Conservation (phyloP, 495 filamentous ascomycete genomes). For the Penicillium goetzii region DNA sequence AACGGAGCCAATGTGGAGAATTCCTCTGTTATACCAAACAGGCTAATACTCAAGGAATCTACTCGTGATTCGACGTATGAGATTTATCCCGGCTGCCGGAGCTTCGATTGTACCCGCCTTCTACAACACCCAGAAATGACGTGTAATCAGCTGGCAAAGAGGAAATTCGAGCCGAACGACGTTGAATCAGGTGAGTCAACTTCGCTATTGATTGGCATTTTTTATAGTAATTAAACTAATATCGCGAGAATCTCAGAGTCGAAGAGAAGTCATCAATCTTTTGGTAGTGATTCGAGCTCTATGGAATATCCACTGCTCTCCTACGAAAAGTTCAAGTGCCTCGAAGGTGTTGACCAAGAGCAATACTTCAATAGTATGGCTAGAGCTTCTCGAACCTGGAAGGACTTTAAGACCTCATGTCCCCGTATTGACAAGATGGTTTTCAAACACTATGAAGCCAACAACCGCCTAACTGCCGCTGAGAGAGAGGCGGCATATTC, state of each 20-base stretch:
- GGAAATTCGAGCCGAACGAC: no score
- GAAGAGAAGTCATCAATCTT: neutral
- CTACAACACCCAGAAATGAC: no score
- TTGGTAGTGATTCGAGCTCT: neutral
- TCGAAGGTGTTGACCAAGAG: neutral
- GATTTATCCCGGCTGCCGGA: no score
- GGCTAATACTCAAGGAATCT: neutral
- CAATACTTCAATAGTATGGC: constrained; percentile 10
- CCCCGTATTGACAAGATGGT: constrained; percentile 11
- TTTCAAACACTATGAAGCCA: constrained; percentile 12
- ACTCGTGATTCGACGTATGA: neutral
- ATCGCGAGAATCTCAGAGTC: no score
- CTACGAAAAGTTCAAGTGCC: constrained; percentile 8
- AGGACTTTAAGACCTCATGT: constrained; percentile 8
- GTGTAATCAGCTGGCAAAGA: no score
- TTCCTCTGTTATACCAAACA: neutral
- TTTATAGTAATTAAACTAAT: no score
- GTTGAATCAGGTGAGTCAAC: no score
- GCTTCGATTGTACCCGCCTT: no score
- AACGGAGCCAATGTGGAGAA: no score
- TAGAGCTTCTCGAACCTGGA: constrained; percentile 1
- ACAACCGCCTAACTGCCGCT: constrained; percentile 7
- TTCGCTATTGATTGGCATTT: no score
- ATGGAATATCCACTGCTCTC: constrained; percentile 1
- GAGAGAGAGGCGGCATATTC: constrained; percentile 1